Evolutionary conservation across 306 rosid species (phyloP).

Genomic region (Parietaria judaica): DNA sequence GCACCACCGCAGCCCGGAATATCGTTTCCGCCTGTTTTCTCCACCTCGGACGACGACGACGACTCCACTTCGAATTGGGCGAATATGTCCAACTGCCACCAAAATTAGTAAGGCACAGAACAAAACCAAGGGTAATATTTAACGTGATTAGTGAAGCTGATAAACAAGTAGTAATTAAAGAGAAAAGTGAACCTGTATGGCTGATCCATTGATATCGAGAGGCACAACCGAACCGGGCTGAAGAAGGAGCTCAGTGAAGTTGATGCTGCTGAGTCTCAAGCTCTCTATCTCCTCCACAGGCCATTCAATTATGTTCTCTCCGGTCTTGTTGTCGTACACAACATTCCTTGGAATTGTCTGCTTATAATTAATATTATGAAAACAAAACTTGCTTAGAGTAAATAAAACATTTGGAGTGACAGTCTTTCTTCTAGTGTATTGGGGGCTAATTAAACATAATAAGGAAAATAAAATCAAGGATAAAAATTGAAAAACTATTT

Average conservation of each 20-base stretch:
- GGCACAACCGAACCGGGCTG: constrained; percentile 57
- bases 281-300: constrained; percentile 80
- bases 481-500: too few relatives aligned
- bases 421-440: too few relatives aligned
- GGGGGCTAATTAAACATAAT: too few relatives aligned
- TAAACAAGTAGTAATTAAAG: not conserved
- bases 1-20: constrained; percentile 51
- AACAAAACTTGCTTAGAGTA: too few relatives aligned
- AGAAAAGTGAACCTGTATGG: constrained; percentile 54
- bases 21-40: constrained; percentile 9
- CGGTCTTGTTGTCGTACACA: constrained; percentile 55
- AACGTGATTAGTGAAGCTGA: not conserved
- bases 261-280: constrained; percentile 40
- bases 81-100: constrained; percentile 57
- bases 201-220: constrained; percentile 39
- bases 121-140: not conserved
- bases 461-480: too few relatives aligned
- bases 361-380: not conserved
- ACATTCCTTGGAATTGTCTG: constrained; percentile 78
- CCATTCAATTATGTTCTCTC: constrained; percentile 60
- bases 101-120: not conserved
- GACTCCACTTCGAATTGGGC: constrained; percentile 56
- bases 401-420: too few relatives aligned
- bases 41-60: constrained; percentile 9
- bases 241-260: constrained; percentile 40